phyloP scores from a whole-genome alignment of 331 rosid species.

The Telfairia occidentalis region DNA sequence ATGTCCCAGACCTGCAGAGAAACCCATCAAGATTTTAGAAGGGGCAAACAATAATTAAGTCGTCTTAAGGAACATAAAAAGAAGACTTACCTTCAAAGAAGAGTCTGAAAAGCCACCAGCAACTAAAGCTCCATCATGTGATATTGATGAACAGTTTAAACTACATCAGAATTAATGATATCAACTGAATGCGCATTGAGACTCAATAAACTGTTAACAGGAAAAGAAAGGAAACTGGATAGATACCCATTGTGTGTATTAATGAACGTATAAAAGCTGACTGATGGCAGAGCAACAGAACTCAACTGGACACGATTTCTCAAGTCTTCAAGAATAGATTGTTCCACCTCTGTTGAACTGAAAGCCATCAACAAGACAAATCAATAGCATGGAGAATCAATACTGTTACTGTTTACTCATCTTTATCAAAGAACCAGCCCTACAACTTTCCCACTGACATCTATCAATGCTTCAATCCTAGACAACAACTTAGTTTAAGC shows the following conservation, averaged over 20 bases:
- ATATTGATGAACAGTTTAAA: conserved; percentile 85
- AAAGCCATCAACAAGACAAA: conserved; percentile 23
- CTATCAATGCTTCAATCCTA: neutral
- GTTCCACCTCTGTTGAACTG: conserved; percentile 86
- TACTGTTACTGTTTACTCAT: neutral
- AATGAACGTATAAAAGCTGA: conserved; percentile 85
- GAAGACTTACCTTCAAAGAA: conserved; percentile 55
- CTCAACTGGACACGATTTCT: conserved; percentile 95
- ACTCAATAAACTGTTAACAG: conserved; percentile 8
- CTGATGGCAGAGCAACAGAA: conserved; percentile 76
- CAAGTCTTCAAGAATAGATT: conserved; percentile 86
- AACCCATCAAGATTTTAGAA: conserved; percentile 15
- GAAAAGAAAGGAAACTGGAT: neutral
- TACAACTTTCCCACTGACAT: neutral
- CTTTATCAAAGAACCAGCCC: neutral
- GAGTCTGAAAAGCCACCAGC: conserved; percentile 99
- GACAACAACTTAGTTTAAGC: neutral
- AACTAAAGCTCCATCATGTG: conserved; percentile 87
- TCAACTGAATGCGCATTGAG: conserved; percentile 16
- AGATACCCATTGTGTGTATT: conserved; percentile 80
- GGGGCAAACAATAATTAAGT: neutral
- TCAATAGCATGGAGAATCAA: conserved; percentile 8
- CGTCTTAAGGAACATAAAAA: neutral
- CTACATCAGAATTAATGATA: conserved; percentile 28
- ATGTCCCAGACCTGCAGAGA: conserved; percentile 81